Percentiles rank a stretch among this genome's conserved stretches.
Conservation (phyloP, 306 rosid species). For the Adenanthera pavonina region DNA sequence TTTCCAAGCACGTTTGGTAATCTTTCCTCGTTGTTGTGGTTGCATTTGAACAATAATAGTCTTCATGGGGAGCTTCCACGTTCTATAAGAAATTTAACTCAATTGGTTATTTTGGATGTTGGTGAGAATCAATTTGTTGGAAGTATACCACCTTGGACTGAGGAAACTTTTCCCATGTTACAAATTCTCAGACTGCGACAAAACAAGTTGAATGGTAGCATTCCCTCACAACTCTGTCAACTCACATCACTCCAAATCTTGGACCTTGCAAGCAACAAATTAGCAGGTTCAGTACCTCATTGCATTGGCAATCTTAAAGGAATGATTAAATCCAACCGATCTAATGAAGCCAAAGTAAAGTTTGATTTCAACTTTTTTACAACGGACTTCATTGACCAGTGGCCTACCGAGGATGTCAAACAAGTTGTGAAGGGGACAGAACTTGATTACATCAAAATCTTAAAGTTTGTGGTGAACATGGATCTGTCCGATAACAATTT, state of each 20-base stretch:
- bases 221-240: not conserved
- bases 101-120: not conserved
- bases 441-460: not conserved
- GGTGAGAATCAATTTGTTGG: slow-evolving; percentile 8
- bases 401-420: not conserved
- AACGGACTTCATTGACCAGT: not conserved
- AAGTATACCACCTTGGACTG: not conserved
- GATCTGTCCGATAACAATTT: not conserved
- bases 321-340: not conserved
- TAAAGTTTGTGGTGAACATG: not conserved
- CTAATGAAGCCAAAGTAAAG: not conserved
- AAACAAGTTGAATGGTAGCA: not conserved
- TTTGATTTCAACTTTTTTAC: not conserved
- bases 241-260: not conserved
- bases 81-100: not conserved
- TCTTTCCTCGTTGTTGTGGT: not conserved
- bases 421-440: not conserved
- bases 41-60: not conserved
- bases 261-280: not conserved
- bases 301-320: not conserved
- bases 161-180: not conserved
- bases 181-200: not conserved
- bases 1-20: not conserved
- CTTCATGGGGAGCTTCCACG: not conserved
- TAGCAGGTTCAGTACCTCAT: not conserved